These are phyloP conservation scores for Thermothielavioides terrestris DNA, from an alignment of 495 filamentous ascomycete species.

Conservation along the genomic window DNA sequence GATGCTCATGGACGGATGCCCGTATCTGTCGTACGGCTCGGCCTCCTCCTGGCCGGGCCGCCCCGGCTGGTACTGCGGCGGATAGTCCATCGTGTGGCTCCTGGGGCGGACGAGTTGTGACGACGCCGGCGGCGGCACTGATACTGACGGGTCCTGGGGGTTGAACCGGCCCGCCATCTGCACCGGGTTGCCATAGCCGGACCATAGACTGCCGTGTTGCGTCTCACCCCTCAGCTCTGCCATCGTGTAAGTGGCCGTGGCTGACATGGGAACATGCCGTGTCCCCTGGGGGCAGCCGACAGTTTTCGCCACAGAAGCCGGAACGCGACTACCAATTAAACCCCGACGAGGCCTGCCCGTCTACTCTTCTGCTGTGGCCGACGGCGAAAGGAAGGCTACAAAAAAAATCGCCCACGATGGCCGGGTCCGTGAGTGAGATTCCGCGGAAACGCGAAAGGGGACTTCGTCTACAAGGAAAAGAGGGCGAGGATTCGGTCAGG, in stretches of 20 bases:
- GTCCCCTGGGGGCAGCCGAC: constrained; percentile 16
- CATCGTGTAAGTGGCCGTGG: constrained; percentile 48
- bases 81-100: constrained; percentile 32
- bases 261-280: constrained; percentile 43
- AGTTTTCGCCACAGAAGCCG: constrained; percentile 14
- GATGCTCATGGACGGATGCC: constrained; percentile 40
- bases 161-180: constrained; percentile 40
- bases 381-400: not conserved
- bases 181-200: constrained; percentile 43
- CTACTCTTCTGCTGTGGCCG: not conserved
- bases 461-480: not conserved
- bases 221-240: constrained; percentile 47
- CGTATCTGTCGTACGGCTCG: constrained; percentile 39
- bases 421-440: not conserved
- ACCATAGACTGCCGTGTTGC: constrained; percentile 42
- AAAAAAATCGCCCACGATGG: not conserved
- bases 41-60: constrained; percentile 39
- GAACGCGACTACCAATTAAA: not conserved
- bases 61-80: constrained; percentile 36
- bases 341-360: not conserved
- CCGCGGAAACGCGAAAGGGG: not conserved
- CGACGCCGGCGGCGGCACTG: constrained; percentile 30
- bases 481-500: not conserved
- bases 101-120: constrained; percentile 39
- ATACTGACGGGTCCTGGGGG: constrained; percentile 35